Conservation (phyloP, 495 filamentous ascomycete species). For the Lepidopterella palustris region DNA sequence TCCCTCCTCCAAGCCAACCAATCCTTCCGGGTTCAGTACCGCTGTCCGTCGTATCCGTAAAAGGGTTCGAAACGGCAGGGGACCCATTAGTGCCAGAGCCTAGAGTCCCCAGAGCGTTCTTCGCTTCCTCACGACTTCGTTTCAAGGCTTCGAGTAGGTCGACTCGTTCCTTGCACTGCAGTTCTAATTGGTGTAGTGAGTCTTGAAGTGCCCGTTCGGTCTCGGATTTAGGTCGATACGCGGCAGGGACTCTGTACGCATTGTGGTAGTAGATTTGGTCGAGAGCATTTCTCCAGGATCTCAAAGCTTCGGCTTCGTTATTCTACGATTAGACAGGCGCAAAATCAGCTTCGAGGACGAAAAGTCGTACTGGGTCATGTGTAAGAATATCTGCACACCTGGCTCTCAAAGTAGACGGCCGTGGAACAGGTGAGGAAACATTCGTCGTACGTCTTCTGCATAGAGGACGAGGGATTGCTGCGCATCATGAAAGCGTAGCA, state of each 20-base stretch:
- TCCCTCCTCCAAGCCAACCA: conserved; percentile 71
- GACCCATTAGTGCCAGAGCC: conserved; percentile 16
- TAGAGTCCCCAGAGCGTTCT: conserved; percentile 29
- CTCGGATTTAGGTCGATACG: conserved; percentile 68
- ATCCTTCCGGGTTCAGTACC: conserved; percentile 30
- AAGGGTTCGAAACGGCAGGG: conserved; percentile 20
- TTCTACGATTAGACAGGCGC: conserved; percentile 49
- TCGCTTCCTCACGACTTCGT: conserved; percentile 61
- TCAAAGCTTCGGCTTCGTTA: conserved; percentile 85
- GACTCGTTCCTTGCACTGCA: conserved; percentile 91
- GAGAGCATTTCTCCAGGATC: conserved; percentile 85
- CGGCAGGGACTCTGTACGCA: conserved; percentile 62
- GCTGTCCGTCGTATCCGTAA: not conserved
- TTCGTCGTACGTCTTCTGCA: conserved; percentile 98
- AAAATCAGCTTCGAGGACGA: conserved; percentile 2
- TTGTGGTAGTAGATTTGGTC: conserved; percentile 88
- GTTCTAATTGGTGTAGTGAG: conserved; percentile 71
- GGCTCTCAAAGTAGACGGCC: conserved; percentile 88
- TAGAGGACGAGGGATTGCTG: conserved; percentile 65
- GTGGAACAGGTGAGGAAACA: conserved; percentile 90
- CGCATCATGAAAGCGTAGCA: conserved; percentile 57
- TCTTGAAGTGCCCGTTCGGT: conserved; percentile 79
- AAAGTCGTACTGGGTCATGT: not conserved
- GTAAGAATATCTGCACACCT: conserved; percentile 46
- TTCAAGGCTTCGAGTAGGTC: conserved; percentile 79